A percentile compares a stretch with the other conserved stretches of the same genome.
Evolutionary conservation across 129 eudicot genomes (phyloP).

Genomic region (Chrysanthemum makinoi): DNA sequence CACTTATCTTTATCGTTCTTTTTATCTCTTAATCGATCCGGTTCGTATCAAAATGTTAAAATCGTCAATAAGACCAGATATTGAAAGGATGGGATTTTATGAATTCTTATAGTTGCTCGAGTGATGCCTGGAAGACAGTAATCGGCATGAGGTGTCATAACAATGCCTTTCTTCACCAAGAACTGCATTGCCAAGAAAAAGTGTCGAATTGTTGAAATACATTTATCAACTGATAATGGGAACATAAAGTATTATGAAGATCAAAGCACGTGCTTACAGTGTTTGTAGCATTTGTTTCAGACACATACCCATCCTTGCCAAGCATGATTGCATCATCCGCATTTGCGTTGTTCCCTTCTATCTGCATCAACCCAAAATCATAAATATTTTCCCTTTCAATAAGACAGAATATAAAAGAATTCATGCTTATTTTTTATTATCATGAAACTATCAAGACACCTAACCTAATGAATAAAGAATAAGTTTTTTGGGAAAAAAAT

Average conservation of each 20-base stretch:
- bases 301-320: constrained; percentile 95
- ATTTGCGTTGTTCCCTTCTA: constrained; percentile 91
- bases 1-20: no score
- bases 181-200: constrained; percentile 52
- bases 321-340: constrained; percentile 99
- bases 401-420: background rate
- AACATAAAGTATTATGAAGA: background rate
- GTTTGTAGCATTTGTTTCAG: constrained; percentile 99
- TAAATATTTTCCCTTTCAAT: no score
- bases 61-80: no score
- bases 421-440: background rate
- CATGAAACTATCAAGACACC: background rate
- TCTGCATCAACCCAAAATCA: constrained; percentile 49
- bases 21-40: no score
- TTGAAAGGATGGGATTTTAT: no score
- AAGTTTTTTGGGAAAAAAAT: background rate
- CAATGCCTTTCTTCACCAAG: constrained; percentile 86
- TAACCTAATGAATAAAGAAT: no score
- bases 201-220: background rate
- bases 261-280: constrained; percentile 46
- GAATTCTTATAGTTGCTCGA: constrained; percentile 87
- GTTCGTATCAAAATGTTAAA: no score
- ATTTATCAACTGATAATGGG: background rate
- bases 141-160: constrained; percentile 92
- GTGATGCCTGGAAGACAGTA: constrained; percentile 99